A percentile compares a stretch with the other conserved stretches of the same genome.
Evolutionary conservation across 345 rosid genomes (phyloP).

Genomic region (Euphorbia peplus): DNA sequence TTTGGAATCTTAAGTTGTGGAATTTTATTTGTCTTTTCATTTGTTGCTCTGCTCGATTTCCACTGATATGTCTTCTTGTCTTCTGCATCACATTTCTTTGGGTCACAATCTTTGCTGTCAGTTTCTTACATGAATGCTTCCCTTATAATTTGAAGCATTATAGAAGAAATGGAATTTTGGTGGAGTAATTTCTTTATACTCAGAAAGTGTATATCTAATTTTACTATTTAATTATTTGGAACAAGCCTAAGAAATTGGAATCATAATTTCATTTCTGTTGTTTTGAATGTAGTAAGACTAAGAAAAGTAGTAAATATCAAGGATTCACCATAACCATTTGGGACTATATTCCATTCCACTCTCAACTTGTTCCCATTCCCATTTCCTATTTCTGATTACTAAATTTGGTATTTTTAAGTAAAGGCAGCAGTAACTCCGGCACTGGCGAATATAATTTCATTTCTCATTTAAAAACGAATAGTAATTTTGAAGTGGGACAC

Average conservation of each 20-base stretch:
- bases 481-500: not conserved
- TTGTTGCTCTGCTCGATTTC: not conserved
- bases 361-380: not conserved
- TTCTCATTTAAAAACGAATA: not conserved
- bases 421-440: not conserved
- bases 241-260: not conserved
- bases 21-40: not conserved
- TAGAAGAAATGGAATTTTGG: not conserved
- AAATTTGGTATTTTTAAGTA: not conserved
- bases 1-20: not conserved
- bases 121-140: not conserved
- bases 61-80: not conserved
- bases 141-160: not conserved
- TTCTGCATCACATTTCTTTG: slow-evolving; percentile 8
- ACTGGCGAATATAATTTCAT: not conserved
- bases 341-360: not conserved
- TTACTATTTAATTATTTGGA: not conserved
- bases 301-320: not conserved
- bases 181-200: no score
- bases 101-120: not conserved
- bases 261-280: not conserved
- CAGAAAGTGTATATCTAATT: not conserved
- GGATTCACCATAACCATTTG: not conserved
- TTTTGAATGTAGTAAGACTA: not conserved
- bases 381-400: not conserved